A percentile compares a stretch with the other conserved stretches of the same genome.
phyloP scores from a whole-genome alignment of 139 green algal species.

The Micromonas pusilla region DNA sequence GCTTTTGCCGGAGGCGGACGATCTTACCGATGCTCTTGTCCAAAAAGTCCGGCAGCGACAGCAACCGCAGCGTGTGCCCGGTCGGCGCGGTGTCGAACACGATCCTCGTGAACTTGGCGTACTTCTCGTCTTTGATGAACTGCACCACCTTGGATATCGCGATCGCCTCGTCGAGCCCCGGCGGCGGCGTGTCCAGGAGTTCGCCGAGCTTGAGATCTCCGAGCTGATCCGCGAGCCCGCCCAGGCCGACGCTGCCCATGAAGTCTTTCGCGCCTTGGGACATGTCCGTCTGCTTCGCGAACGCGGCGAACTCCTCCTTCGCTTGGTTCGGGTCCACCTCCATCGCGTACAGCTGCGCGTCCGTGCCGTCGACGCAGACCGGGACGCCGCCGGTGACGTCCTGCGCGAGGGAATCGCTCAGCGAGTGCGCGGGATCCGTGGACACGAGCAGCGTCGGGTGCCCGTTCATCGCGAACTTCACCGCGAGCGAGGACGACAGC shows the following conservation, averaged over 20 bases:
- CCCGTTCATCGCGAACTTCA: conserved; percentile 73
- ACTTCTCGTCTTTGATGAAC: conserved; percentile 85
- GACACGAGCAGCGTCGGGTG: conserved; percentile 88
- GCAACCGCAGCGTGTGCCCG: conserved; percentile 91
- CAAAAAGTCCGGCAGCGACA: conserved; percentile 93
- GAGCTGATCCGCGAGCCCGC: conserved; percentile 22
- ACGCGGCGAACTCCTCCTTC: conserved; percentile 47
- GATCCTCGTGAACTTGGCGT: conserved; percentile 87
- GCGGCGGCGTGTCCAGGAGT: conserved; percentile 92
- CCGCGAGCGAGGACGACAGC: conserved; percentile 77
- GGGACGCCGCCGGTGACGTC: conserved; percentile 83
- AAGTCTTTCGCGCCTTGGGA: conserved; percentile 57
- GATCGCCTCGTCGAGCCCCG: conserved; percentile 88
- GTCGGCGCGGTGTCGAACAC: conserved; percentile 98
- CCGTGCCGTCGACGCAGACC: conserved; percentile 77
- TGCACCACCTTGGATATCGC: conserved; percentile 92
- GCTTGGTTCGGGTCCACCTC: conserved; percentile 82
- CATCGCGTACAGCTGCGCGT: conserved; percentile 72
- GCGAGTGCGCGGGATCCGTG: conserved; percentile 93
- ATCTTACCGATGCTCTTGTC: conserved; percentile 73
- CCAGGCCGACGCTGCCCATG: conserved; percentile 47
- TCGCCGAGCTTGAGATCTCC: conserved; percentile 73
- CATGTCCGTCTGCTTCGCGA: conserved; percentile 34
- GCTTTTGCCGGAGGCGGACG: conserved; percentile 48
- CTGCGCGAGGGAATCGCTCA: conserved; percentile 86